Evolutionary conservation across 2,329 filamentous ascomycete species (phyloP).

Genomic region (Madurella mycetomatis): DNA sequence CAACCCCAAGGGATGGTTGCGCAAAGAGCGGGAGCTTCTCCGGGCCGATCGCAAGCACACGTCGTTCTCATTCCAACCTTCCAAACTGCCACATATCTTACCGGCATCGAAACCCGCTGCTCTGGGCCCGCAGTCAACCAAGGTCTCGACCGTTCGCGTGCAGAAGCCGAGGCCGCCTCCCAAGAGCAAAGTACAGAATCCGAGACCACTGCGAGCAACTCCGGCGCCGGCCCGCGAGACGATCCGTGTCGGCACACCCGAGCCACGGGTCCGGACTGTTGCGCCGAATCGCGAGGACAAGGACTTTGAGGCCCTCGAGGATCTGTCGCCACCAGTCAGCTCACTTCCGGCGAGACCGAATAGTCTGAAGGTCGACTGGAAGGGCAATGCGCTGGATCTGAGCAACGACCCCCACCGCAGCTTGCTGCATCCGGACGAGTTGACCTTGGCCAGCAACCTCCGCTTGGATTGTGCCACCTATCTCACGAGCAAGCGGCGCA

Average conservation of each 20-base stretch:
- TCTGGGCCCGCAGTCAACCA: slow-evolving; percentile 25
- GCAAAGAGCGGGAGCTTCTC: slow-evolving; percentile 47
- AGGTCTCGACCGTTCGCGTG: slow-evolving; percentile 25
- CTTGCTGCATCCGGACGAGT: slow-evolving; percentile 73
- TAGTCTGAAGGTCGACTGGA: slow-evolving; percentile 81
- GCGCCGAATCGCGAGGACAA: slow-evolving; percentile 75
- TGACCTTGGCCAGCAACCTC: slow-evolving; percentile 70
- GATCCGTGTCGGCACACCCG: slow-evolving; percentile 43
- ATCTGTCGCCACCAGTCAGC: slow-evolving; percentile 66
- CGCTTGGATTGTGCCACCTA: slow-evolving; percentile 85
- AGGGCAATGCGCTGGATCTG: slow-evolving; percentile 73
- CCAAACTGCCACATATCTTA: slow-evolving; percentile 37
- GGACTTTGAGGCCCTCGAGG: slow-evolving; percentile 66
- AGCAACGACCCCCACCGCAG: slow-evolving; percentile 64
- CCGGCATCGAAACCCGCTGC: slow-evolving; percentile 35
- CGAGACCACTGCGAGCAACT: slow-evolving; percentile 34
- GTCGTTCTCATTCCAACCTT: slow-evolving; percentile 34
- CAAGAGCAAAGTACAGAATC: slow-evolving; percentile 15
- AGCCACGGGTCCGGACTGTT: slow-evolving; percentile 47
- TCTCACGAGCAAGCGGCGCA: slow-evolving; percentile 85
- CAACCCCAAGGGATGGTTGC: slow-evolving; percentile 46
- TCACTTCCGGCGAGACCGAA: slow-evolving; percentile 64
- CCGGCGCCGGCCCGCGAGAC: slow-evolving; percentile 30
- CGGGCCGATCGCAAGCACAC: slow-evolving; percentile 44
- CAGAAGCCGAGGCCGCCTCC: slow-evolving; percentile 27